Base-by-base conservation (phyloP, 768 basidiomycete species). In the Favolaschia claudopus region DNA sequence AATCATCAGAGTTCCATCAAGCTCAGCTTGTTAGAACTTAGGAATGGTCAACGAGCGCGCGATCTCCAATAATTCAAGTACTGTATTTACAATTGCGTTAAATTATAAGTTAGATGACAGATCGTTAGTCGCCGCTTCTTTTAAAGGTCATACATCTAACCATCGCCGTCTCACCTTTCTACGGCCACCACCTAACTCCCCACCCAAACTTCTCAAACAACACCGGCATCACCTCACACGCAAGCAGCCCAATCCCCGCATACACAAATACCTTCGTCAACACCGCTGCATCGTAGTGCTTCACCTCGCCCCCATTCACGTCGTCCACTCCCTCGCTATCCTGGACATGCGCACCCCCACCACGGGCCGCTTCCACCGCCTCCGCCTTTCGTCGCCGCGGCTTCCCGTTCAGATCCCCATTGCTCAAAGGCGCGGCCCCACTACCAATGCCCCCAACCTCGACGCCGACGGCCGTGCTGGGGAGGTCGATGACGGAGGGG, bases 251-350 rank as follows among this genome's bases (percentile, higher is more conserved):
- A 58, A 99, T 96, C 0, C 96, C 95, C 47, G 84, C 82, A 70
- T 98, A 96, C 5, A 96, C 95, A 39, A 93, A 86, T 13, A 95
- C 87, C 77, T 95, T 96, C 25, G 94, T 95, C 60, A 95, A 73
- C 29, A 62, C 43, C 38, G 57, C 29, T 31, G 32, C 68, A 49
- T 47, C 38, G 54, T 53, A 42, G 44, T 20, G 44, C 54, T 45
- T 39, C 25, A 52, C 92, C 75, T 94, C 93, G 65, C 93, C 93
- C 74, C 91, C 92, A 55, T 87, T n/a, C n/a, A n/a, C 91, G 38
- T 87, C 77, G 27, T 55, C 56, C 33, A 69, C 65, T 19, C 66
- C 71, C 40, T 68, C 79, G 45, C 76, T 77, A 39, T 76, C 79
- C 34, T 62, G 63, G 17, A 72, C 69, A 29, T 28, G 45, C 22